Percentiles rank a stretch among this genome's conserved stretches.
phyloP scores from a whole-genome alignment of 345 rosid species.

The Gossypioides kirkii region DNA sequence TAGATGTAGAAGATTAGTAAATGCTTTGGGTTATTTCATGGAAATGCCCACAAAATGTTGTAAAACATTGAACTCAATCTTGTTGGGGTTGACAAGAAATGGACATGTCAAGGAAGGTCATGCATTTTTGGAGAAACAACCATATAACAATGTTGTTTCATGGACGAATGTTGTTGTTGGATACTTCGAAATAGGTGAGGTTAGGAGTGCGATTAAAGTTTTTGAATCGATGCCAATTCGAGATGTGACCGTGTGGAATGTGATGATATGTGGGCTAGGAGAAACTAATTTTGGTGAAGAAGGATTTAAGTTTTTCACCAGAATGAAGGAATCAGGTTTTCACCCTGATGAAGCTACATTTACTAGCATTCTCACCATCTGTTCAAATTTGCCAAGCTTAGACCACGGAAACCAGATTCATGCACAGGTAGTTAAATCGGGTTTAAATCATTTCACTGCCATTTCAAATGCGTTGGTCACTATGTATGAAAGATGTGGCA shows the following conservation, averaged over 20 bases:
- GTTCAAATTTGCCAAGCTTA: constrained; percentile 33
- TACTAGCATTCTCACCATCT: constrained; percentile 36
- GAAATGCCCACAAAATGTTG: constrained; percentile 37
- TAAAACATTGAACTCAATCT: constrained; percentile 30
- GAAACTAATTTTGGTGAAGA: constrained; percentile 35
- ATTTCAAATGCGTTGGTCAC: constrained; percentile 40
- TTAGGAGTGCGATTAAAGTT: constrained; percentile 23
- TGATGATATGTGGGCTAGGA: constrained; percentile 36
- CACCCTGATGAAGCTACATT: constrained; percentile 37
- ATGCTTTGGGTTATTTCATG: constrained; percentile 22
- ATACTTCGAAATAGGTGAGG: constrained; percentile 32
- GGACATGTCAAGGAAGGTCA: constrained; percentile 35
- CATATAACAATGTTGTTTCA: constrained; percentile 23
- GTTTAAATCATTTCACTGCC: constrained; percentile 21
- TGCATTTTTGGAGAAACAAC: constrained; percentile 28
- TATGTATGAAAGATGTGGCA: constrained; percentile 42
- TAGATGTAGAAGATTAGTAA: constrained; percentile 12
- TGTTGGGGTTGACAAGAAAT: constrained; percentile 27
- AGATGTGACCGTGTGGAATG: constrained; percentile 38
- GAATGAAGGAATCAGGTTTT: constrained; percentile 29
- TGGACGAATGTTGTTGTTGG: constrained; percentile 38
- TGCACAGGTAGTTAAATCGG: constrained; percentile 23
- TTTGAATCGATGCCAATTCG: constrained; percentile 23
- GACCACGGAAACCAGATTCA: constrained; percentile 35
- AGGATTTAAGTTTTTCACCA: constrained; percentile 31